Percentiles rank a stretch among this genome's conserved stretches.
These are phyloP conservation scores for Pisolithus orientalis DNA, from an alignment of 768 basidiomycete species.

Conservation along the genomic window DNA sequence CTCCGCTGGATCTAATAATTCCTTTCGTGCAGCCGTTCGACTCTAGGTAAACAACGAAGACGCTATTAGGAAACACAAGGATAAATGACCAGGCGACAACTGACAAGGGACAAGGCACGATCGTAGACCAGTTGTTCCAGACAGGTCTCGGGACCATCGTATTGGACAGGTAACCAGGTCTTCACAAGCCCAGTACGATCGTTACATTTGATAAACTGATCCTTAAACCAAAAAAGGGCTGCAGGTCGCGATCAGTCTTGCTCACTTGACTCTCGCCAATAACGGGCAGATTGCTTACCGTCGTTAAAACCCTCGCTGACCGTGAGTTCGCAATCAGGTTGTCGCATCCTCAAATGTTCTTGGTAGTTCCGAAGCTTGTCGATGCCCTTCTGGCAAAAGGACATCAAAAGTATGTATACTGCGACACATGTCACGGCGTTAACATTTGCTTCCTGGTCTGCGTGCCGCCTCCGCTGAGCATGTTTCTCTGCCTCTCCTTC, in stretches of 20 bases:
- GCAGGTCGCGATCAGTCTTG: conserved; percentile 7
- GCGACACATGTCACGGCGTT: conserved; percentile 83
- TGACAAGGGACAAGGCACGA: conserved; percentile 77
- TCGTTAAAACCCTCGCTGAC: conserved; percentile 79
- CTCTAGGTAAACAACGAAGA: conserved; percentile 46
- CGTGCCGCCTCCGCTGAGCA: conserved; percentile 61
- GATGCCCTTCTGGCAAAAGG: conserved; percentile 90
- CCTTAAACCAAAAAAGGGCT: conserved; percentile 89
- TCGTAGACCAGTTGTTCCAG: conserved; percentile 92
- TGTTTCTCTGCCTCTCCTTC: conserved; percentile 69
- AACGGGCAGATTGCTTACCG: conserved; percentile 36
- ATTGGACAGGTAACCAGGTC: conserved; percentile 81
- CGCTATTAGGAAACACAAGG: background rate
- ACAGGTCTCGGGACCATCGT: conserved; percentile 76
- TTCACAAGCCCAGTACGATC: conserved; percentile 86
- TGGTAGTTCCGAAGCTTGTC: conserved; percentile 73
- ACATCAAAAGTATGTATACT: conserved; percentile 86
- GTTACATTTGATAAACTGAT: conserved; percentile 90
- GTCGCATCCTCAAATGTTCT: conserved; percentile 75
- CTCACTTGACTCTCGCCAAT: background rate
- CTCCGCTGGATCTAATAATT: conserved; percentile 72
- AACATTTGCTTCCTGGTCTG: conserved; percentile 74
- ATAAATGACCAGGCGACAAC: conserved; percentile 23
- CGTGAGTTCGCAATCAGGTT: conserved; percentile 68
- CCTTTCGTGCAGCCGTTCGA: conserved; percentile 86